phyloP scores from a whole-genome alignment of 139 green algal genomes.

The Gonium pectorale region DNA sequence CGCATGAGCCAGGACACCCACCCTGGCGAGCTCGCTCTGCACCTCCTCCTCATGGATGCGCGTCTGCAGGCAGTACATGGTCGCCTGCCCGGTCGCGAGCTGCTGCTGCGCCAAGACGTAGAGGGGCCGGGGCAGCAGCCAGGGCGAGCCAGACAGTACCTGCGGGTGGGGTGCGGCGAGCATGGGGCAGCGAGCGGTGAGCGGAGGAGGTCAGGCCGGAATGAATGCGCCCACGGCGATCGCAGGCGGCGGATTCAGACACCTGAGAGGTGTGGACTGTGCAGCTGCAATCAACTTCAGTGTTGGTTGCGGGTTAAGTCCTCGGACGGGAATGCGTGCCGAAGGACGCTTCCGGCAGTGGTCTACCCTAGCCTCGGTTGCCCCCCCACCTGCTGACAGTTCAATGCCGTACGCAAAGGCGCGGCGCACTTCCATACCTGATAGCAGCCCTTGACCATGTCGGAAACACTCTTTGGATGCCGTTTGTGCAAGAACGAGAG shows the following conservation, averaged over 20 bases:
- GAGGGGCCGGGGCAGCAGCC: constrained; percentile 72
- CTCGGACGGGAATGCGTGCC: too few relatives aligned
- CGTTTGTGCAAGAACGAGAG: background rate
- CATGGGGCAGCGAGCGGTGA: background rate
- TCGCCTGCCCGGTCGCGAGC: constrained; percentile 17
- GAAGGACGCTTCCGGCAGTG: too few relatives aligned
- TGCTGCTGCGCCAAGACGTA: constrained; percentile 66
- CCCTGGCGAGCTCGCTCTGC: constrained; percentile 66
- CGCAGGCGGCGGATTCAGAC: too few relatives aligned
- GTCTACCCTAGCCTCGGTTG: too few relatives aligned
- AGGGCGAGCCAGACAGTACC: constrained; percentile 75
- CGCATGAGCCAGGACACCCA: constrained; percentile 34
- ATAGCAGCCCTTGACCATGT: constrained; percentile 24
- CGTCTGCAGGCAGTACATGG: constrained; percentile 70
- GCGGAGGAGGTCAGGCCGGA: too few relatives aligned
- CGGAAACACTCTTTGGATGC: background rate
- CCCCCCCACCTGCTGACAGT: too few relatives aligned
- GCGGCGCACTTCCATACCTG: too few relatives aligned
- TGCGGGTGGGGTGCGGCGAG: constrained; percentile 24
- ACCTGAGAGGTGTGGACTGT: too few relatives aligned
- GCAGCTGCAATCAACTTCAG: too few relatives aligned
- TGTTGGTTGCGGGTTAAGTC: too few relatives aligned
- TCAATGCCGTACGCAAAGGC: too few relatives aligned
- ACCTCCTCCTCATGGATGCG: constrained; percentile 54
- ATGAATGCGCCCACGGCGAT: too few relatives aligned